These are phyloP conservation scores for Gonapodya sp. DNA, from an alignment of 192 early-diverging fungal genomes.

Conservation along the genomic window DNA sequence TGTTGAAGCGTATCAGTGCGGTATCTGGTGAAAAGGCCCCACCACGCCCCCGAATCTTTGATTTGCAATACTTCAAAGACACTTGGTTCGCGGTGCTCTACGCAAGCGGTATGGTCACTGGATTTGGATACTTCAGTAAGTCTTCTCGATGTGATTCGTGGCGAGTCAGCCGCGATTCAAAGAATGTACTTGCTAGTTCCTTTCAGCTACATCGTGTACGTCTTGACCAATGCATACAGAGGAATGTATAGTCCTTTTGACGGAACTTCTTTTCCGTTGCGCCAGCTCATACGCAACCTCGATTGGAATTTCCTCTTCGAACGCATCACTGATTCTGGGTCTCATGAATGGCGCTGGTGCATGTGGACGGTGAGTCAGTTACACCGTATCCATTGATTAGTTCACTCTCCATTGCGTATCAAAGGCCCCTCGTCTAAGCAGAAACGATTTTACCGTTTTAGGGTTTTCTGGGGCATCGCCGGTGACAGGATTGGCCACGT, in stretches of 20 bases:
- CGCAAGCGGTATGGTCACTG: neutral
- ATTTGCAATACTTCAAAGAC: neutral
- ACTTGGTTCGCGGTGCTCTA: neutral
- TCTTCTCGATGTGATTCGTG: too few relatives aligned
- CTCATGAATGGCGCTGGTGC: slow-evolving; percentile 1
- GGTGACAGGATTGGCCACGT: slow-evolving; percentile 6
- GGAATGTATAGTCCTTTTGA: neutral
- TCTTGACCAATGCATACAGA: neutral
- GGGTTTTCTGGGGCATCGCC: neutral
- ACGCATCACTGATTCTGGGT: neutral
- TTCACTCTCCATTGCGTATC: too few relatives aligned
- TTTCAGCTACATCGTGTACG: neutral
- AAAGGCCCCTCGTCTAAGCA: too few relatives aligned
- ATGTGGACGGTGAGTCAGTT: neutral
- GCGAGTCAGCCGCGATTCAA: too few relatives aligned
- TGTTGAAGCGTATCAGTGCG: neutral
- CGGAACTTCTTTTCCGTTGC: neutral
- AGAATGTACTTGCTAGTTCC: neutral
- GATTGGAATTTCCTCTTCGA: neutral
- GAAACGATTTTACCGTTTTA: too few relatives aligned
- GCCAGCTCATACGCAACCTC: neutral
- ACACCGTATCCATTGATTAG: too few relatives aligned
- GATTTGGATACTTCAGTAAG: slow-evolving; percentile 4
- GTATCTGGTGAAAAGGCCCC: neutral
- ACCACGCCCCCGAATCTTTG: neutral